phyloP scores from a whole-genome alignment of 1,284 basidiomycete genomes.

The Naganishia cerealis region DNA sequence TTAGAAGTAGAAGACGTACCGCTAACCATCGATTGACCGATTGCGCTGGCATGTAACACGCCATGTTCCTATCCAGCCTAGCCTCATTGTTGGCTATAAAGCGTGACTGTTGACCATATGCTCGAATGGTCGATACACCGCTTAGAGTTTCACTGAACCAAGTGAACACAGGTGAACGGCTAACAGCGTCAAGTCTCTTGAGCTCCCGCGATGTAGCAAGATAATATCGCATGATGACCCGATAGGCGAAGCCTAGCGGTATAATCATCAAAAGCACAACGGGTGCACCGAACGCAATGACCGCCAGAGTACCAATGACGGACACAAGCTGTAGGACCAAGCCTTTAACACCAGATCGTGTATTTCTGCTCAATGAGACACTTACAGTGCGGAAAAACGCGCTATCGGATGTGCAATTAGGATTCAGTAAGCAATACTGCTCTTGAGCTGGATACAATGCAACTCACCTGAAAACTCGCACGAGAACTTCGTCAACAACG shows the following conservation, averaged over 20 bases:
- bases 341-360: background rate
- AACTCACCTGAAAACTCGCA: constrained; percentile 64
- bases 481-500: constrained; percentile 80
- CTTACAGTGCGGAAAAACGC: constrained; percentile 20
- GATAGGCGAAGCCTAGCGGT: constrained; percentile 73
- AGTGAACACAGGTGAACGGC: constrained; percentile 83
- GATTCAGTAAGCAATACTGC: constrained; percentile 25
- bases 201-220: constrained; percentile 85
- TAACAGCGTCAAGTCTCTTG: constrained; percentile 86
- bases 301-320: constrained; percentile 72
- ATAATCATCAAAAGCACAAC: constrained; percentile 74
- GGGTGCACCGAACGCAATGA: constrained; percentile 78
- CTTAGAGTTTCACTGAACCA: constrained; percentile 84
- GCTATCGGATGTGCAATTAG: background rate
- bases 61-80: constrained; percentile 62
- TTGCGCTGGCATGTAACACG: constrained; percentile 56
- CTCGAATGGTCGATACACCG: constrained; percentile 75
- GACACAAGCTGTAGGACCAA: constrained; percentile 38
- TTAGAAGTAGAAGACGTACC: constrained; percentile 29
- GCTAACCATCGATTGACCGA: constrained; percentile 53
- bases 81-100: constrained; percentile 77
- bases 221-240: constrained; percentile 81
- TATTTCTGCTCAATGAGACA: background rate
- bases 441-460: constrained; percentile 61
- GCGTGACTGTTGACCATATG: constrained; percentile 68